Base-by-base conservation (phyloP, 1,284 basidiomycete species). In the Boletus nobilissimus region DNA sequence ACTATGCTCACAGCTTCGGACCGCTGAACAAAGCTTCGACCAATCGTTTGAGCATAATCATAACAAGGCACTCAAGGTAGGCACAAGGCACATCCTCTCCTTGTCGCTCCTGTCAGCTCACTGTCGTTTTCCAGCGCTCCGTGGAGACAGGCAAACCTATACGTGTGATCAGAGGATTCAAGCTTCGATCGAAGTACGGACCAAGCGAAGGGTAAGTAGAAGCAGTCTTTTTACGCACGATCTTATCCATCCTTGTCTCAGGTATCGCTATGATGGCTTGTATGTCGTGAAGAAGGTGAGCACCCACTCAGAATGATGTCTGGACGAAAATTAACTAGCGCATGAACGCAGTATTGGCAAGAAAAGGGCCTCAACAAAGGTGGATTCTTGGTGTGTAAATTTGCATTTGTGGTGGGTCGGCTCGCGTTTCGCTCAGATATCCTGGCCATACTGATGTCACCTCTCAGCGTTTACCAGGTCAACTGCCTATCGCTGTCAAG, bases 191-290 rank as follows among this genome's bases (percentile, higher is more conserved):
- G 0, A 86, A 86, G 26, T 96, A 92, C 80, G 94, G 93, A 19
- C 95, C 95, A 22, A 88, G 86, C 39, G 92, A 94, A 88, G 95
- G 94, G 92, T 93, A 79, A 70, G 87, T 0, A n/a, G 16, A 34
- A 78, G n/a, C 22, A 26, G 36, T 2, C 73, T 78, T 48, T 64
- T 68, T 40, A n/a, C 16, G 19, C 10, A 24, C 38, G 36, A 36
- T 74, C 66, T 62, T 11, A 80, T 54, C 46, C 38, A 13, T 4
- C 57, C 32, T 74, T 26, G 48, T 72, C 51, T 60, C 76, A 93
- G 95, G 29, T 97, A 96, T 82, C 92, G 96, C 19, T 97, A 97
- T 83, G 94, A 96, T 81, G 96, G 96, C 1, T 87, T 97, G 40
- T 97, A 97, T 83, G 87, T 84, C 5, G 94, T 96, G 14, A 93